phyloP scores from a whole-genome alignment of 148 eudicot species.

The Rhododendron mucronatum region DNA sequence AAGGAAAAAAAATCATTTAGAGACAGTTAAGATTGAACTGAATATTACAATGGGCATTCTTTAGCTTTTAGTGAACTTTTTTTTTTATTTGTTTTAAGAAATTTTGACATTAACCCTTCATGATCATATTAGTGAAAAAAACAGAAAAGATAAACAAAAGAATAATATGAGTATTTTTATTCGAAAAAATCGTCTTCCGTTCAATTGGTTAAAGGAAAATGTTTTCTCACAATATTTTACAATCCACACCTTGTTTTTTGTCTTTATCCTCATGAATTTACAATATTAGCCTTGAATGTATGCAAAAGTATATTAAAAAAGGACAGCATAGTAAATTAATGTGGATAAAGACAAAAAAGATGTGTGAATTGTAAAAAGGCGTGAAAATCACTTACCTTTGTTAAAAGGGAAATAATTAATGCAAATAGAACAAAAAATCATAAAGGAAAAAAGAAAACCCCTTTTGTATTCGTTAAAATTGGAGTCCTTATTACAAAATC shows the following conservation, averaged over 20 bases:
- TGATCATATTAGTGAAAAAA: not conserved
- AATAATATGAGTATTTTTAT: not conserved
- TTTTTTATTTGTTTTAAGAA: too few relatives aligned
- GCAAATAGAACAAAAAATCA: too few relatives aligned
- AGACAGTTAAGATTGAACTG: not conserved
- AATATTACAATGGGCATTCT: slow-evolving; percentile 34
- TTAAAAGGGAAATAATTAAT: too few relatives aligned
- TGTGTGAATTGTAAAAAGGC: too few relatives aligned
- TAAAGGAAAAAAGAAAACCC: not conserved
- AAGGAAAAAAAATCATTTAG: not conserved
- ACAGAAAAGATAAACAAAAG: not conserved
- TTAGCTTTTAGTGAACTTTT: not conserved
- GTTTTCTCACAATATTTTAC: too few relatives aligned
- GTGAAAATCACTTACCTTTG: too few relatives aligned
- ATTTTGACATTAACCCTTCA: not conserved
- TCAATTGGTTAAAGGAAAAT: too few relatives aligned
- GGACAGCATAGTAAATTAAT: too few relatives aligned
- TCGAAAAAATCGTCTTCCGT: not conserved
- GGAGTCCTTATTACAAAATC: not conserved
- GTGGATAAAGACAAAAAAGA: too few relatives aligned
- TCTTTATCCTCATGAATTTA: too few relatives aligned
- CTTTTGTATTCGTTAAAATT: not conserved
- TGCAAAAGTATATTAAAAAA: too few relatives aligned
- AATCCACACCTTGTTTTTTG: not conserved
- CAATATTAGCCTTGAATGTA: too few relatives aligned